Base-by-base conservation (phyloP, 208 protist species). In the Vickermania ingenoplastis region DNA sequence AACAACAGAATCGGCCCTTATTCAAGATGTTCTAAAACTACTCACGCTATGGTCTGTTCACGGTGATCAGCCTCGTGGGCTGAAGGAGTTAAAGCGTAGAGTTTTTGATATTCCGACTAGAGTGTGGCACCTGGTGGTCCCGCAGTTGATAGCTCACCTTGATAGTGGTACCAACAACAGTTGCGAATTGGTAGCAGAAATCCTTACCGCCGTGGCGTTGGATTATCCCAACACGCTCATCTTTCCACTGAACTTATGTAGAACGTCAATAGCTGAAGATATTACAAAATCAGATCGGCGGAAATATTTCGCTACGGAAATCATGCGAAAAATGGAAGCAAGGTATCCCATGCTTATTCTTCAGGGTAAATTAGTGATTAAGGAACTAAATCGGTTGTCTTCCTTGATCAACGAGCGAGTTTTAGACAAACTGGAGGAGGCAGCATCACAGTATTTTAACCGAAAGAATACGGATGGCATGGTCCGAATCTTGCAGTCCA, bases 61-160 rank as follows among this genome's bases (percentile, higher is more conserved):
- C 60, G 90, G 85, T 60, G 80, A 92, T 63, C 49, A 60, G 14
- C 74, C 87, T 24, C 45, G 71, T 29, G 85, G 87, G 17, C 74
- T 90, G 49, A 74, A 75, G n/a, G 88, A 89, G 30, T 70, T 99
- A 2, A 65, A 74, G 24, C 74, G 91, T 31, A 94, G 95, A 31
- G 94, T 99, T 31, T 65, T 91, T 48, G 92, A 91, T 1, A 83
- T 99, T 2, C 73, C 82, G 14, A 86, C 98, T 31, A 89, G 97
- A 29, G 98, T 97, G 29, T 99, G 99, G 99, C 75, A 99, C 1
- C 79, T 97, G 41, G 98, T 99, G 13, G 94, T 99, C 14, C 98
- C 98, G 22, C 98, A 99, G 73, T 80, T 99, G 22, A 98, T 99
- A 60, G 98, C 98, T 31, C 83, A 96, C 13, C 92, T 99, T 29